A percentile compares a stretch with the other conserved stretches of the same genome.
phyloP scores from a whole-genome alignment of 805 yeast species.

The Hanseniaspora meyeri region DNA sequence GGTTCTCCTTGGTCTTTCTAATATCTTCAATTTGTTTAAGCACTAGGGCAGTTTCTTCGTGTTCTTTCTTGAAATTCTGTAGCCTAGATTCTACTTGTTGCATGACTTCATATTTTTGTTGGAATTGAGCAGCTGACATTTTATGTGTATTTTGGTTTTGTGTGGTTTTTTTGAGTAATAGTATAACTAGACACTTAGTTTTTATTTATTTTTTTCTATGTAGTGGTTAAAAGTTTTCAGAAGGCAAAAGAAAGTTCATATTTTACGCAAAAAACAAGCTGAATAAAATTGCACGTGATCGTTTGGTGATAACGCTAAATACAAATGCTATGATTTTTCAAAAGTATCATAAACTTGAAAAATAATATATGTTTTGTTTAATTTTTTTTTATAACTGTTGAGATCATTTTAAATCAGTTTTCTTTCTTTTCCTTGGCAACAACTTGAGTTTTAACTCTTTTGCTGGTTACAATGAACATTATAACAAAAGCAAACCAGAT shows the following conservation, averaged over 20 bases:
- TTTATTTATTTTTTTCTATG: too few relatives aligned
- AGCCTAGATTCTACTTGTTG: conserved; percentile 30
- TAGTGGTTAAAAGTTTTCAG: too few relatives aligned
- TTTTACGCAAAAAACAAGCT: too few relatives aligned
- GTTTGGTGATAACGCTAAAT: too few relatives aligned
- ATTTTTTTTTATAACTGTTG: too few relatives aligned
- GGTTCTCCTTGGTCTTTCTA: conserved; percentile 25
- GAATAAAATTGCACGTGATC: too few relatives aligned
- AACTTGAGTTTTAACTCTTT: conserved; percentile 1
- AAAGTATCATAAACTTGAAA: too few relatives aligned
- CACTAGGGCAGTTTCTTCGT: conserved; percentile 42
- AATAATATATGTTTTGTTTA: too few relatives aligned
- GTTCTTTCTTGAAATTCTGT: conserved; percentile 37
- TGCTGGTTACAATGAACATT: conserved; percentile 35
- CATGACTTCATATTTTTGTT: conserved; percentile 36
- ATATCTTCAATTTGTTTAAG: conserved; percentile 39
- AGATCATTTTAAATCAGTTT: neutral
- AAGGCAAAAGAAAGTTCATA: too few relatives aligned
- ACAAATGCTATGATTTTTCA: too few relatives aligned
- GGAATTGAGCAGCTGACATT: conserved; percentile 34
- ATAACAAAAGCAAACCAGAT: conserved; percentile 73
- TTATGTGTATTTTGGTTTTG: conserved; percentile 22
- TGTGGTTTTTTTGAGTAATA: neutral
- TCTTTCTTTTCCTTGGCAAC: conserved; percentile 2
- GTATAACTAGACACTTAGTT: too few relatives aligned